phyloP scores from a whole-genome alignment of 164 flowering plant genomes.

The Buxus sempervirens region DNA sequence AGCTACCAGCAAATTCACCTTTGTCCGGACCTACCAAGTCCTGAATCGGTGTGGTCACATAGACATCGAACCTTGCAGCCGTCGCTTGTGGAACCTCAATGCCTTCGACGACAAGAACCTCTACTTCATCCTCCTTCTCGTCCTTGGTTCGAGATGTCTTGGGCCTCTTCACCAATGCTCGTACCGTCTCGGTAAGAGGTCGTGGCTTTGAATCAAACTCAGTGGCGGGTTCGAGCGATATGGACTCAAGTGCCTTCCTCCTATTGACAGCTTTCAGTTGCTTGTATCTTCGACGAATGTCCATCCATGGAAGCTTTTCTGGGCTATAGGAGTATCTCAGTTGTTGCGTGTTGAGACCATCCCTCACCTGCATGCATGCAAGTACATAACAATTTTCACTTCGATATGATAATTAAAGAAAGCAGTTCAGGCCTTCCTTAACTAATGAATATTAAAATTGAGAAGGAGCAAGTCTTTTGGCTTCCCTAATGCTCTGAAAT shows the following conservation, averaged over 20 bases:
- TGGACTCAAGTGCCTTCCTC: neutral
- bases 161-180: slow-evolving; percentile 8
- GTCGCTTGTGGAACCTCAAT: neutral
- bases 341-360: slow-evolving; percentile 8
- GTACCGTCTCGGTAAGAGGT: slow-evolving; percentile 2
- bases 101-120: slow-evolving; percentile 13
- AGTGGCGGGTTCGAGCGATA: neutral
- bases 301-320: slow-evolving; percentile 9
- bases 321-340: slow-evolving; percentile 14
- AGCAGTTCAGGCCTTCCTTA: no score
- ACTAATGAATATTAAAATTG: no score
- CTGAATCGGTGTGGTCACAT: slow-evolving; percentile 9
- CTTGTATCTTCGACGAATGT: neutral
- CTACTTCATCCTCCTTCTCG: slow-evolving; percentile 15
- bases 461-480: no score
- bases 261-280: neutral
- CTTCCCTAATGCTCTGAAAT: no score
- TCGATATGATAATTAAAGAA: no score
- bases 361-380: slow-evolving; percentile 10
- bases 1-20: slow-evolving; percentile 19
- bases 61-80: slow-evolving; percentile 12
- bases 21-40: slow-evolving; percentile 6
- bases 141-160: slow-evolving; percentile 3
- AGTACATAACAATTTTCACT: neutral
- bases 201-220: slow-evolving; percentile 14